These are phyloP conservation scores for Bonia amplexicaulis DNA, from an alignment of 176 grass and related monocot species.

Conservation along the genomic window DNA sequence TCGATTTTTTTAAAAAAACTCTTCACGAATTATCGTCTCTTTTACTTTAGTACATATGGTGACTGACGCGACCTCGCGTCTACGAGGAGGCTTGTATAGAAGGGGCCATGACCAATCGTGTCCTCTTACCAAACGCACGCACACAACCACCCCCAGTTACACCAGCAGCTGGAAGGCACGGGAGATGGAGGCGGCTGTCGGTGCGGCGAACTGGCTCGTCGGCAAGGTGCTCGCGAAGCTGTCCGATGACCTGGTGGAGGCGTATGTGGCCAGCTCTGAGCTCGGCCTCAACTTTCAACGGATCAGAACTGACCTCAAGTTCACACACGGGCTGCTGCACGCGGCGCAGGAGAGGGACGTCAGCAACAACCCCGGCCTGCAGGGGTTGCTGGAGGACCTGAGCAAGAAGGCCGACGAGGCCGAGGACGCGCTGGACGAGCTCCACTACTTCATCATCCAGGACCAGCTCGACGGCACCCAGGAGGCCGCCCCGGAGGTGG, in stretches of 20 bases:
- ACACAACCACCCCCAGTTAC: no score
- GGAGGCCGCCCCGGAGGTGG: neutral
- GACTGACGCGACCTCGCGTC: no score
- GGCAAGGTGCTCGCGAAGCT: neutral
- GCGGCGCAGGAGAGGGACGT: neutral
- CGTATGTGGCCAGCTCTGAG: neutral
- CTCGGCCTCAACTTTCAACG: neutral
- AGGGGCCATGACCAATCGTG: no score
- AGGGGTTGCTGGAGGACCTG: neutral
- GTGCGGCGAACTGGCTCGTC: neutral
- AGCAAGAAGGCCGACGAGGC: neutral
- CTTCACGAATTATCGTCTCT: no score
- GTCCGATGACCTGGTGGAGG: neutral
- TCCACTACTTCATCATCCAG: slow-evolving; percentile 20
- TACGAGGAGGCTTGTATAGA: no score
- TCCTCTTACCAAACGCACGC: no score
- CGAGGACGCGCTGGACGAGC: slow-evolving; percentile 11
- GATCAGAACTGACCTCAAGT: neutral
- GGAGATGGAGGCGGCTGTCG: neutral
- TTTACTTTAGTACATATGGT: no score
- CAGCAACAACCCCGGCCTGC: neutral
- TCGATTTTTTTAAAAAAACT: no score
- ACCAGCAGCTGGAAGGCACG: no score
- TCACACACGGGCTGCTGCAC: neutral
- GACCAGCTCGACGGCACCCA: slow-evolving; percentile 12